Percentiles rank a stretch among this genome's conserved stretches.
phyloP scores from a whole-genome alignment of 2,329 filamentous ascomycete genomes.

The Trichoderma semiorbis region DNA sequence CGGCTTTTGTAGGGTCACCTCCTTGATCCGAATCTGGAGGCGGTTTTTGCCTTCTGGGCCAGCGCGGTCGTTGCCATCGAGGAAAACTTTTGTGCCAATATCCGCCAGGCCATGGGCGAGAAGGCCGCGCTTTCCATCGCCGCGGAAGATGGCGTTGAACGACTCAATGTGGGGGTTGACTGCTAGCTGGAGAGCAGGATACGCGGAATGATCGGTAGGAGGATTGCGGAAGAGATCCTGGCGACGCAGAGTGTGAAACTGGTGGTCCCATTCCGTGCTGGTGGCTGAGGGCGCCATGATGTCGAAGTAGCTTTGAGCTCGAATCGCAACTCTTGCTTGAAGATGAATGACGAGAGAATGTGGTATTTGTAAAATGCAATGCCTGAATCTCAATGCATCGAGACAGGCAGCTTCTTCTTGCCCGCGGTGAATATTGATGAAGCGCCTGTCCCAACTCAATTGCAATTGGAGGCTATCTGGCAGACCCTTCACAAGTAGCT shows the following conservation, averaged over 20 bases:
- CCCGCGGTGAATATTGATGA: not conserved
- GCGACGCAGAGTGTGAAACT: conserved; percentile 80
- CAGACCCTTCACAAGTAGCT: conserved; percentile 16
- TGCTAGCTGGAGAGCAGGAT: conserved; percentile 80
- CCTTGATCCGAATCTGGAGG: conserved; percentile 73
- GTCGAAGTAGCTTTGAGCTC: conserved; percentile 6
- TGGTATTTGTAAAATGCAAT: not conserved
- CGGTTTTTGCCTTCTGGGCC: conserved; percentile 63
- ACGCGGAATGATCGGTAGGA: conserved; percentile 81
- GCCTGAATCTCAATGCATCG: not conserved
- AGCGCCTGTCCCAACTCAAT: conserved; percentile 17
- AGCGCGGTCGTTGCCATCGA: conserved; percentile 73
- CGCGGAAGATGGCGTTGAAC: conserved; percentile 85
- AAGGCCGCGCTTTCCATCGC: conserved; percentile 56
- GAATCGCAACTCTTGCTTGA: not conserved
- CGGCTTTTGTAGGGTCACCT: conserved; percentile 79
- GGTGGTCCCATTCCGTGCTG: conserved; percentile 72
- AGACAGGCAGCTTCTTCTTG: conserved; percentile 12
- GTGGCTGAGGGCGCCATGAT: conserved; percentile 58
- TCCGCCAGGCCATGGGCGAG: conserved; percentile 76
- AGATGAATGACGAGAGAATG: not conserved
- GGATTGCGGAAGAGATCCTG: conserved; percentile 88
- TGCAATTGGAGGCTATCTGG: conserved; percentile 30
- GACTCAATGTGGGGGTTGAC: conserved; percentile 91
- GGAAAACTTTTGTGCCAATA: conserved; percentile 83